Base-by-base conservation (phyloP, 2,329 filamentous ascomycete genomes). In the Fusarium nodosum region DNA sequence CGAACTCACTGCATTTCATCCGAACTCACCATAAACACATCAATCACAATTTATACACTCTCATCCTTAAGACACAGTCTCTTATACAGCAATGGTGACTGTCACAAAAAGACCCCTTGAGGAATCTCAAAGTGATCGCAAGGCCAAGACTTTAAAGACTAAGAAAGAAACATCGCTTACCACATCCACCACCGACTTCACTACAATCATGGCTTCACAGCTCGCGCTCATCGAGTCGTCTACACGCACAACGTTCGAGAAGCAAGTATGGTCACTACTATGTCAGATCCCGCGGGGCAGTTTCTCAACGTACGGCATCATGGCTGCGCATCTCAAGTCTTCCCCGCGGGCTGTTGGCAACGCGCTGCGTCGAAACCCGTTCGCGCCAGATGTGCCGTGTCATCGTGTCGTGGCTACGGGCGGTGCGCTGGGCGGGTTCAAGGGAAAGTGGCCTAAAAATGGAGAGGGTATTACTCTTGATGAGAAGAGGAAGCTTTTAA, bases 381-480 rank as follows among this genome's bases (percentile, higher is more conserved):
- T 95, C 74, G 93, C 93, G 16, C 93, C 93, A 0, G 85, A 88
- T 34, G 91, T 95, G 7, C 93, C 93, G 2, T 97, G 93, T 66
- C 93, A 97, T 79, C 86, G 93, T 12, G 91, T 95, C 24, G 87
- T 97, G 47, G 91, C 92, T 8, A 90, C 88, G 41, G 90, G 90
- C 53, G 90, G 92, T 15, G 83, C 84, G n/a, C 78, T 93, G 24
- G 91, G 91, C 42, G 90, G 91, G 0, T 93, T 92, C 82, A 88
- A 90, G 78, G 91, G 91, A 4, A 85, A 87, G 68, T 89, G 88
- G 83, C 85, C 88, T 5, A 84, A 84, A 56, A 83, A 86, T 38
- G 89, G 88, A 0, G 86, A 88, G 71, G 88, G 88, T 2, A 85
- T 87, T 60, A 89, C 88, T 50, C 83, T 90, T 61, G 84, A 85